phyloP scores from a whole-genome alignment of 2,329 filamentous ascomycete species.

The Talaromyces sp. region DNA sequence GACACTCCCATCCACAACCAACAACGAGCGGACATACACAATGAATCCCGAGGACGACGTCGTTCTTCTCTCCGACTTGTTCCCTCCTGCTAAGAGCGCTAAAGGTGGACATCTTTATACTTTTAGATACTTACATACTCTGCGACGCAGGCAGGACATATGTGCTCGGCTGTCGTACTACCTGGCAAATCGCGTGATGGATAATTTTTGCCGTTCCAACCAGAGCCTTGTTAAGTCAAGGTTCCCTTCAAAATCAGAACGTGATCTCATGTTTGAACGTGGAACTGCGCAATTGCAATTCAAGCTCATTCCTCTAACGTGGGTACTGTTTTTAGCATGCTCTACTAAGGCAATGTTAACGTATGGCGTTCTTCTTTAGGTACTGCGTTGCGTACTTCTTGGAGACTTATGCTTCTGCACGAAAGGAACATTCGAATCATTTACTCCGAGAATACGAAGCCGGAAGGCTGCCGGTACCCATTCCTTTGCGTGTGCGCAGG shows the following conservation, averaged over 20 bases:
- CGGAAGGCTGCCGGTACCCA: conserved; percentile 37
- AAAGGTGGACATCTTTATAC: conserved; percentile 40
- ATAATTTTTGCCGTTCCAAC: conserved; percentile 36
- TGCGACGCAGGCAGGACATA: conserved; percentile 37
- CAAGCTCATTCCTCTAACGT: conserved; percentile 43
- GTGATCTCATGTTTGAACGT: conserved; percentile 33
- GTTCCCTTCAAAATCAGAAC: conserved; percentile 34
- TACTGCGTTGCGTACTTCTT: conserved; percentile 43
- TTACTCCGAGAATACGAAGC: conserved; percentile 39
- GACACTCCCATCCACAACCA: conserved; percentile 40
- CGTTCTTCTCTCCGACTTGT: conserved; percentile 43
- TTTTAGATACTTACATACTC: conserved; percentile 39
- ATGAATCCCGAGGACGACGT: conserved; percentile 43
- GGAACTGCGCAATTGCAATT: conserved; percentile 36
- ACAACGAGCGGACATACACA: conserved; percentile 36
- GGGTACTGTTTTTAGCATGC: conserved; percentile 18
- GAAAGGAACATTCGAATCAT: conserved; percentile 36
- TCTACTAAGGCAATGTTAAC: not conserved
- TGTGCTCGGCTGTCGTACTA: conserved; percentile 41
- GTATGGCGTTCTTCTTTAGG: conserved; percentile 25
- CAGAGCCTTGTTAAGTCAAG: conserved; percentile 30
- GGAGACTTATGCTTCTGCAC: conserved; percentile 38
- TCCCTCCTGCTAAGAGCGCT: conserved; percentile 37
- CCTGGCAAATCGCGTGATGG: conserved; percentile 41
- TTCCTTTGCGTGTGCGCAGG: conserved; percentile 33